Percentiles rank a stretch among this genome's conserved stretches.
Conservation (phyloP, 192 early-diverging fungal species). For the Podila horticola region DNA sequence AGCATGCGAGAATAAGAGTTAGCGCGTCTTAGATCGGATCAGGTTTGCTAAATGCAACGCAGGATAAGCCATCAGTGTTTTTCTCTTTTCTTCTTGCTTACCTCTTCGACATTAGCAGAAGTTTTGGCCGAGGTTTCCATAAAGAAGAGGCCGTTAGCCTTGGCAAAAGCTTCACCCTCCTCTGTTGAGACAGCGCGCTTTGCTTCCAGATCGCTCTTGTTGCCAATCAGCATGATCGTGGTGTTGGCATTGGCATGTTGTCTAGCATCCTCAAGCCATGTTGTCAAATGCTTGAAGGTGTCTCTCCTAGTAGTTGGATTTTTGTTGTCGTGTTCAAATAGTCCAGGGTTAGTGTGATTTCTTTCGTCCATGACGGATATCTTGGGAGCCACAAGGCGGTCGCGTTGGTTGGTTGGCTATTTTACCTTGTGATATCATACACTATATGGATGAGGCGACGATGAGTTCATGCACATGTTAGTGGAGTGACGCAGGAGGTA, state of each 20-base stretch:
- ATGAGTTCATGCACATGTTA: conserved; percentile 1
- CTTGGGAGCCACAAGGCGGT: neutral
- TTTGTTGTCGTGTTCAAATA: no score
- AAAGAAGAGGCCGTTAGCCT: conserved; percentile 86
- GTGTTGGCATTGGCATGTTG: conserved; percentile 92
- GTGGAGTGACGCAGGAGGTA: conserved; percentile 11
- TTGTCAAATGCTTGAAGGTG: conserved; percentile 57
- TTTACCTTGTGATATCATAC: conserved; percentile 85
- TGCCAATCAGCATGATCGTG: conserved; percentile 90
- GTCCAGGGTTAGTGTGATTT: no score
- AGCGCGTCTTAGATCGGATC: neutral
- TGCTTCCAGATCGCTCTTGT: conserved; percentile 89
- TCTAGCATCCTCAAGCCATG: conserved; percentile 73
- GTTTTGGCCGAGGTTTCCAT: conserved; percentile 94
- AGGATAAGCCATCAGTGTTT: neutral
- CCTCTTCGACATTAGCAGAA: conserved; percentile 84
- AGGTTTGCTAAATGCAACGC: no score
- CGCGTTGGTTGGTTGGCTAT: neutral
- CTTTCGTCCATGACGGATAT: no score
- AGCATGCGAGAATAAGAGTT: neutral
- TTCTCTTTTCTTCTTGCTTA: conserved; percentile 4
- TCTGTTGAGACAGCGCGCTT: conserved; percentile 84
- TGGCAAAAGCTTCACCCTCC: conserved; percentile 90
- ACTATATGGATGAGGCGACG: conserved; percentile 41
- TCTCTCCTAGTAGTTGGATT: conserved; percentile 27